Evolutionary conservation across 768 basidiomycete species (phyloP).

Genomic region (Ephemerocybe angulata): DNA sequence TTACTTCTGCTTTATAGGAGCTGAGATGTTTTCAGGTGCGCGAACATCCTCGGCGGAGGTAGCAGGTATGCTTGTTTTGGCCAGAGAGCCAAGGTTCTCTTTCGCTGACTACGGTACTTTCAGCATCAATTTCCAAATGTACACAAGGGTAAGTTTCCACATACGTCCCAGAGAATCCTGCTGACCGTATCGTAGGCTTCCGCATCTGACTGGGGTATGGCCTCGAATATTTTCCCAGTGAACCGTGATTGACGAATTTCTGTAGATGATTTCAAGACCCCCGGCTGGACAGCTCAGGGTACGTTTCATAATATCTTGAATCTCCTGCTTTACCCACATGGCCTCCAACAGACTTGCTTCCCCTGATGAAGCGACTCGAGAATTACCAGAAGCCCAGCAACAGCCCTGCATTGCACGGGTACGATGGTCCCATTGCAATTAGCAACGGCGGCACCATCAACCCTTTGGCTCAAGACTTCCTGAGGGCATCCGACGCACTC

Average conservation of each 20-base stretch:
- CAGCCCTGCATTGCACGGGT: constrained; percentile 60
- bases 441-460: constrained; percentile 65
- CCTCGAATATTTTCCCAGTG: not conserved
- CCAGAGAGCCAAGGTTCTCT: not conserved
- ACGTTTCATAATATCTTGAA: constrained; percentile 7
- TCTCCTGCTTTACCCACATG: not conserved
- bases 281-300: constrained; percentile 67
- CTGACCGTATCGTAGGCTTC: constrained; percentile 45
- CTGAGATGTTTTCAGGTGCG: constrained; percentile 41
- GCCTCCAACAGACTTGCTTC: constrained; percentile 50
- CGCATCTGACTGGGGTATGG: constrained; percentile 65
- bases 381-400: constrained; percentile 73
- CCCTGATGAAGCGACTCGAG: constrained; percentile 74
- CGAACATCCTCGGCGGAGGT: constrained; percentile 60
- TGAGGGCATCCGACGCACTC: constrained; percentile 56
- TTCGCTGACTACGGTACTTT: not conserved
- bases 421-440: constrained; percentile 72
- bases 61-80: constrained; percentile 39
- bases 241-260: constrained; percentile 5
- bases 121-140: constrained; percentile 80
- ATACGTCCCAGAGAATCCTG: not conserved
- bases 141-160: constrained; percentile 46
- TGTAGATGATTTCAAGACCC: constrained; percentile 68
- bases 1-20: not conserved
- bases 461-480: constrained; percentile 64